These are phyloP conservation scores for Rhizopus delemar DNA, from an alignment of 371 early-diverging fungal genomes.

Conservation along the genomic window DNA sequence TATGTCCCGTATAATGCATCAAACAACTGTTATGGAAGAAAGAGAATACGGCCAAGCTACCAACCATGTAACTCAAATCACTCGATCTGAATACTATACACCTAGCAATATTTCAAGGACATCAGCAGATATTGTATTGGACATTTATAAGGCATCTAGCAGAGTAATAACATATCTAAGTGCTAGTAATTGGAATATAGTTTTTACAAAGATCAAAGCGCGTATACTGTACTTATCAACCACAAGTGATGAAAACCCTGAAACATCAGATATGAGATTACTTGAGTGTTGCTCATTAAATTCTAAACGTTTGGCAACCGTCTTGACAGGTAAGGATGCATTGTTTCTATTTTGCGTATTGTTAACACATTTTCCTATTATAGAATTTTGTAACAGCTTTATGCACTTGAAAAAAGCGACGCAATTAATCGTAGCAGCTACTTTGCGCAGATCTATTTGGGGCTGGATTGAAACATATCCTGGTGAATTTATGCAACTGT, in stretches of 20 bases:
- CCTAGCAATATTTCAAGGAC: slow-evolving; percentile 29
- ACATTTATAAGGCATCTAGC: slow-evolving; percentile 71
- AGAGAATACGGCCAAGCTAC: slow-evolving; percentile 35
- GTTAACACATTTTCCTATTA: neutral
- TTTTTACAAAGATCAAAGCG: slow-evolving; percentile 69
- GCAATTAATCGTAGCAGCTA: slow-evolving; percentile 68
- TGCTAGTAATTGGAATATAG: slow-evolving; percentile 79
- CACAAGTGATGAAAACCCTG: slow-evolving; percentile 67
- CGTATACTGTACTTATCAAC: slow-evolving; percentile 58
- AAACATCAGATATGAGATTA: slow-evolving; percentile 75
- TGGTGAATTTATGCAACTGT: slow-evolving; percentile 71
- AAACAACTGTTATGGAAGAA: slow-evolving; percentile 47
- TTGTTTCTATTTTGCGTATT: no score
- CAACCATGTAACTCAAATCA: slow-evolving; percentile 53
- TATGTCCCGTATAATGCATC: slow-evolving; percentile 68
- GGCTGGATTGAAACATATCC: slow-evolving; percentile 88
- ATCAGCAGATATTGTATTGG: slow-evolving; percentile 57
- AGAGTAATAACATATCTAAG: slow-evolving; percentile 76
- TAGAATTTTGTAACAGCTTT: slow-evolving; percentile 67
- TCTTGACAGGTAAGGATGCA: slow-evolving; percentile 58
- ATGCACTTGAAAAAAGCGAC: slow-evolving; percentile 69
- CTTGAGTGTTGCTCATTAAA: slow-evolving; percentile 80
- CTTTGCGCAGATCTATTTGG: slow-evolving; percentile 80
- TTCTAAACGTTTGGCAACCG: slow-evolving; percentile 64
- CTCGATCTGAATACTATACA: slow-evolving; percentile 48